Percentiles rank a stretch among this genome's conserved stretches.
These are phyloP conservation scores for Annulohypoxylon stygium DNA, from an alignment of 495 filamentous ascomycete genomes.

Conservation along the genomic window DNA sequence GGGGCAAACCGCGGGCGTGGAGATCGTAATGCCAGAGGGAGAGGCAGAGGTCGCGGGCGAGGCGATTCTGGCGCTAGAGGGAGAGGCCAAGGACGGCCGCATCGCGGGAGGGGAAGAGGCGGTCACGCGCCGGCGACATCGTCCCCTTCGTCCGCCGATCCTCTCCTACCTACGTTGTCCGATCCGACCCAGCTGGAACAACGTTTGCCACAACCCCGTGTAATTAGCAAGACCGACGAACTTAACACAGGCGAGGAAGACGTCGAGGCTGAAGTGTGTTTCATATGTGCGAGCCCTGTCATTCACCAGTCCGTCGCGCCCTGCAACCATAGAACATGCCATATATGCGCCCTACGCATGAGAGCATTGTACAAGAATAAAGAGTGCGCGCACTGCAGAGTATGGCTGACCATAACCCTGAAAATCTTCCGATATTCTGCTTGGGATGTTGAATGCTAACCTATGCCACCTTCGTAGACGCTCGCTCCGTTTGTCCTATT, in stretches of 20 bases:
- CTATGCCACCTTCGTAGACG: slow-evolving; percentile 64
- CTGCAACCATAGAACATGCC: slow-evolving; percentile 95
- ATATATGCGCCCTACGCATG: slow-evolving; percentile 91
- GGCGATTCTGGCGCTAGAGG: slow-evolving; percentile 13
- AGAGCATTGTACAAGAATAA: slow-evolving; percentile 95
- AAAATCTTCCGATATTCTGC: background rate
- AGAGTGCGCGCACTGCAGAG: slow-evolving; percentile 92
- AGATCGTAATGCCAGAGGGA: slow-evolving; percentile 53
- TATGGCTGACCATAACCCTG: slow-evolving; percentile 59
- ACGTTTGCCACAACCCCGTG: slow-evolving; percentile 15
- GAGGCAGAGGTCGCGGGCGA: slow-evolving; percentile 55
- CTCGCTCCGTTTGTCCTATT: slow-evolving; percentile 89
- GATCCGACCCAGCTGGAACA: slow-evolving; percentile 11
- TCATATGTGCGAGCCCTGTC: slow-evolving; percentile 93
- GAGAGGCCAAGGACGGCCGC: slow-evolving; percentile 37
- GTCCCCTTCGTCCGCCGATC: slow-evolving; percentile 5
- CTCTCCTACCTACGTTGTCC: background rate
- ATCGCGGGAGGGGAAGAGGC: slow-evolving; percentile 51
- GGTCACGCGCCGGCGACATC: slow-evolving; percentile 24
- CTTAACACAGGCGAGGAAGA: slow-evolving; percentile 56
- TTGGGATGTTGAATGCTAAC: slow-evolving; percentile 43
- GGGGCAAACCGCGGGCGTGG: slow-evolving; percentile 46
- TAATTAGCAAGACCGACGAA: slow-evolving; percentile 18
- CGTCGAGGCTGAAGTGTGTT: slow-evolving; percentile 86
- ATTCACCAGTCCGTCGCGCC: slow-evolving; percentile 87